A percentile compares a stretch with the other conserved stretches of the same genome.
Evolutionary conservation across 2,329 filamentous ascomycete species (phyloP).

Genomic region (Colletotrichum incanum): DNA sequence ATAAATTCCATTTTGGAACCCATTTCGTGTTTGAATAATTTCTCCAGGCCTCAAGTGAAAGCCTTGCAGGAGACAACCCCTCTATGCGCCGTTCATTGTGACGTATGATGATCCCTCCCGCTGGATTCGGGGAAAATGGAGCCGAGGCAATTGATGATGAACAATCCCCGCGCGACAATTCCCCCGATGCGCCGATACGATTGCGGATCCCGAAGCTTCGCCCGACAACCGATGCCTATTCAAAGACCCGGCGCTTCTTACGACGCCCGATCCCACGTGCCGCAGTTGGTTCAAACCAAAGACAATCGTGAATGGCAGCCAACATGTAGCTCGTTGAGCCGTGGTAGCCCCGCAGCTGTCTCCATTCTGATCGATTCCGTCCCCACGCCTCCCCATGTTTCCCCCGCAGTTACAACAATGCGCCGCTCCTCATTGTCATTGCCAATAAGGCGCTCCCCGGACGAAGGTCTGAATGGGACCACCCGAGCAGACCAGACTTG

Average conservation of each 20-base stretch:
- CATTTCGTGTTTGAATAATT: background rate
- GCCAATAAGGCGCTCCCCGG: constrained; percentile 22
- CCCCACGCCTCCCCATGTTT: constrained; percentile 12
- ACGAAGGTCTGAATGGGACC: background rate
- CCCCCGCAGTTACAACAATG: constrained; percentile 29
- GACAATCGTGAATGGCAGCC: background rate
- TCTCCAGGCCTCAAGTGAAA: background rate
- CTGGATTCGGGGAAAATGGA: constrained; percentile 25
- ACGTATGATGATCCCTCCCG: constrained; percentile 23
- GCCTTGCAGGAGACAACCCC: background rate
- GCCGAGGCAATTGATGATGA: constrained; percentile 23
- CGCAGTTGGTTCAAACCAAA: background rate
- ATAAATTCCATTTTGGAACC: constrained; percentile 10
- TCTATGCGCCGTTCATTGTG: constrained; percentile 11
- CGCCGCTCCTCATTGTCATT: background rate
- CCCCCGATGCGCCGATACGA: constrained; percentile 25
- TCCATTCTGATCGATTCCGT: background rate
- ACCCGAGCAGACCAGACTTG: constrained; percentile 2
- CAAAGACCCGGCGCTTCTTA: constrained; percentile 17
- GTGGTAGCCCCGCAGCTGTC: constrained; percentile 24
- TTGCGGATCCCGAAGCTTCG: constrained; percentile 28
- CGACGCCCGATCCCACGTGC: constrained; percentile 25
- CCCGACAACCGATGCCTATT: constrained; percentile 11
- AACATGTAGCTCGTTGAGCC: constrained; percentile 16
- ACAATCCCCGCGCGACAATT: constrained; percentile 32